These are phyloP conservation scores for Penicillium aurantiogriseum DNA, from an alignment of 2,329 filamentous ascomycete genomes.

Conservation along the genomic window DNA sequence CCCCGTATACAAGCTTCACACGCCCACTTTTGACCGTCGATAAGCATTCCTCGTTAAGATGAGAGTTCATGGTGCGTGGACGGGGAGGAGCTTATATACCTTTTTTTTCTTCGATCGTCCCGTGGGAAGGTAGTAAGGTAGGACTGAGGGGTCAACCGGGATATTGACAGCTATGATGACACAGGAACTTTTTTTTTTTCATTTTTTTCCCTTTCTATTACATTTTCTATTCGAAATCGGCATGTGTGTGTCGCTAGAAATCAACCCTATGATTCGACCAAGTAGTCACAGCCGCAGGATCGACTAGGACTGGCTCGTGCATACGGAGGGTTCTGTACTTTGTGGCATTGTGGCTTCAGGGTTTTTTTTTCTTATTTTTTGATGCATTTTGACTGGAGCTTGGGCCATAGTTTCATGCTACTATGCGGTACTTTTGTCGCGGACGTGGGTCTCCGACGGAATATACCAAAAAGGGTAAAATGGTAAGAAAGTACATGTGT, in stretches of 20 bases:
- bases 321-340: constrained; percentile 14
- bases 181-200: background rate
- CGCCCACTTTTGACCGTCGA: constrained; percentile 93
- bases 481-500: background rate
- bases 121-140: constrained; percentile 1
- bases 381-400: constrained; percentile 12
- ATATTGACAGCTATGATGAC: constrained; percentile 7
- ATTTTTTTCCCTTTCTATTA: background rate
- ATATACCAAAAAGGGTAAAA: background rate
- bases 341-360: background rate
- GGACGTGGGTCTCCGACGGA: background rate
- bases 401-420: constrained; percentile 10
- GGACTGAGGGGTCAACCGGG: constrained; percentile 16
- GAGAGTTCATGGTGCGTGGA: constrained; percentile 5
- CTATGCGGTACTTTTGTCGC: constrained; percentile 5
- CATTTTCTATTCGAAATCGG: background rate
- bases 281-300: constrained; percentile 23
- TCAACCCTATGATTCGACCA: constrained; percentile 13
- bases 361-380: background rate
- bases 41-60: constrained; percentile 60
- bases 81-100: constrained; percentile 20
- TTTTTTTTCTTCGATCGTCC: background rate
- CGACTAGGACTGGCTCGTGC: constrained; percentile 17
- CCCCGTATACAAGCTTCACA: constrained; percentile 96
- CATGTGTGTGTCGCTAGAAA: constrained; percentile 12